phyloP scores from a whole-genome alignment of 306 rosid species.

The Vicia sativa region DNA sequence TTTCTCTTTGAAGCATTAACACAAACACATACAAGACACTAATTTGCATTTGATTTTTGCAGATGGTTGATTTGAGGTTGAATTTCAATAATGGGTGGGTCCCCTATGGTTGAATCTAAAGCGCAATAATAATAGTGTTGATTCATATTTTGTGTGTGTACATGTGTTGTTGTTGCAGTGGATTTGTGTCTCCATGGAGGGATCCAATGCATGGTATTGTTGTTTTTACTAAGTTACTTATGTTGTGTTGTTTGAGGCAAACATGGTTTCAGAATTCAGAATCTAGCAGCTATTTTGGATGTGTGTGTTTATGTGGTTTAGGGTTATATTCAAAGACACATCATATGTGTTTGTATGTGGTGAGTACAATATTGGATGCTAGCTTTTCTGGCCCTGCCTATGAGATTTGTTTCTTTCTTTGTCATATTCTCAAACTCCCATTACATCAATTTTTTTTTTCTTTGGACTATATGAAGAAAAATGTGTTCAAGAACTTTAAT shows the following conservation, averaged over 20 bases:
- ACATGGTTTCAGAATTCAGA: slow-evolving; percentile 36
- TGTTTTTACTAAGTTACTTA: slow-evolving; percentile 19
- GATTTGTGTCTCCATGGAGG: slow-evolving; percentile 54
- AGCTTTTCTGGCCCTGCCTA: background rate
- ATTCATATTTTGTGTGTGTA: slow-evolving; percentile 35
- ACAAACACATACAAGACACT: background rate
- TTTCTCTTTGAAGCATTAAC: background rate
- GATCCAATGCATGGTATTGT: slow-evolving; percentile 51
- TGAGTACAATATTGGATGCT: slow-evolving; percentile 27
- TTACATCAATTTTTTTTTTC: too few relatives aligned
- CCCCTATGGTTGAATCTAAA: slow-evolving; percentile 39
- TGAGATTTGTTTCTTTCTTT: background rate
- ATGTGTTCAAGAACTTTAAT: too few relatives aligned
- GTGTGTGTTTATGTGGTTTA: slow-evolving; percentile 22
- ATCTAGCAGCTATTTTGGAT: slow-evolving; percentile 6
- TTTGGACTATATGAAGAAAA: too few relatives aligned
- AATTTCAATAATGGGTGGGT: slow-evolving; percentile 43
- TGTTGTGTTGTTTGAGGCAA: slow-evolving; percentile 37
- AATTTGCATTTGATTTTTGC: slow-evolving; percentile 44
- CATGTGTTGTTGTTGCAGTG: slow-evolving; percentile 39
- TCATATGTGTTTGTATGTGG: background rate
- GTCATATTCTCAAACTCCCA: slow-evolving; percentile 21
- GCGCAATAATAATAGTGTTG: slow-evolving; percentile 42
- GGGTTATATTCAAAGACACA: slow-evolving; percentile 3
- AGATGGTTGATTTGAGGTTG: slow-evolving; percentile 65